These are phyloP conservation scores for Trichocladium uniseriatum DNA, from an alignment of 495 filamentous ascomycete species.

Conservation along the genomic window DNA sequence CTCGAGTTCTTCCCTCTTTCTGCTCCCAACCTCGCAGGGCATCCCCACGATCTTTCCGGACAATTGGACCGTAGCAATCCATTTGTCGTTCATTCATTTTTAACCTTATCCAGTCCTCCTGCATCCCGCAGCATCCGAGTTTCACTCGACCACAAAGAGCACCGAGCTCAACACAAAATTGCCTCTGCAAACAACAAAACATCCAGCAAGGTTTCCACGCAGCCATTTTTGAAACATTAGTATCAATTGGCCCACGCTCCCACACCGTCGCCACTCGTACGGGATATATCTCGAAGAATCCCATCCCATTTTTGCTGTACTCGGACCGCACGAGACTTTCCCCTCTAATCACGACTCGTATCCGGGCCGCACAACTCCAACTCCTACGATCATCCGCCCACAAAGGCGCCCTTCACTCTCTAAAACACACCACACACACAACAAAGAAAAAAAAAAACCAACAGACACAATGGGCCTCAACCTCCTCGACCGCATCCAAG, in stretches of 20 bases:
- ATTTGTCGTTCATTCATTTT: background rate
- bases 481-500: conserved; percentile 44
- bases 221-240: too few relatives aligned
- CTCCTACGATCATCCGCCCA: too few relatives aligned
- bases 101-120: background rate
- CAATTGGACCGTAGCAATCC: background rate
- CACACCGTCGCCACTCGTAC: too few relatives aligned
- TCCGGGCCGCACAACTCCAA: too few relatives aligned
- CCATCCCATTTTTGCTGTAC: too few relatives aligned
- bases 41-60: conserved; percentile 3
- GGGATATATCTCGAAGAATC: too few relatives aligned
- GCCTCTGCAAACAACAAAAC: too few relatives aligned
- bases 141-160: background rate
- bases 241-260: too few relatives aligned
- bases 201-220: too few relatives aligned
- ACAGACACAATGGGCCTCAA: conserved; percentile 29
- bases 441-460: background rate
- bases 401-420: too few relatives aligned
- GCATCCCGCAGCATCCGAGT: background rate
- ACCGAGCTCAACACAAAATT: background rate
- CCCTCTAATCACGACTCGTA: too few relatives aligned
- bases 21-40: conserved; percentile 1
- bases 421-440: background rate
- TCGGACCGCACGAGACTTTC: too few relatives aligned
- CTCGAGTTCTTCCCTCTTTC: background rate